phyloP scores from a whole-genome alignment of 1,284 basidiomycete genomes.

The Ceratobasidium theobromae region DNA sequence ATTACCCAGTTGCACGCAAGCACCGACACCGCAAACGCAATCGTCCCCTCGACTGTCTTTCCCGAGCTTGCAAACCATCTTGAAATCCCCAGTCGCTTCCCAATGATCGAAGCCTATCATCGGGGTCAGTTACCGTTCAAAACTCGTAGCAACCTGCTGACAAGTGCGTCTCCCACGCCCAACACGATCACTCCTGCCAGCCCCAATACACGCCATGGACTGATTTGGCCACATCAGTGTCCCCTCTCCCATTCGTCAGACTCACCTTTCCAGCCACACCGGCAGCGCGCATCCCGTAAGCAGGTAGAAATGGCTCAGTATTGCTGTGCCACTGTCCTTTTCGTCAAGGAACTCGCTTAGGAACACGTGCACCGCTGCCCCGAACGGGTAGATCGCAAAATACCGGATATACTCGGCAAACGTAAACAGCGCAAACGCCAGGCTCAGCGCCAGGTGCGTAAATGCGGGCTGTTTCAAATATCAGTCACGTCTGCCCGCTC shows the following conservation, averaged over 20 bases:
- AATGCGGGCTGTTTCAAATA: slow-evolving; percentile 79
- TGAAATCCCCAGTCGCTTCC: slow-evolving; percentile 75
- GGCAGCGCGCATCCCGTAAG: slow-evolving; percentile 92
- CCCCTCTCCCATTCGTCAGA: slow-evolving; percentile 34
- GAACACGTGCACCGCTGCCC: slow-evolving; percentile 92
- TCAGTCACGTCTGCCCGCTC: slow-evolving; percentile 55
- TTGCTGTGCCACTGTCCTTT: slow-evolving; percentile 94
- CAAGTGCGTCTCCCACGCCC: slow-evolving; percentile 92
- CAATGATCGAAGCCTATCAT: slow-evolving; percentile 83
- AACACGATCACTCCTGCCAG: slow-evolving; percentile 90
- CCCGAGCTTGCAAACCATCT: slow-evolving; percentile 81
- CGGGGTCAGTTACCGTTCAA: background rate
- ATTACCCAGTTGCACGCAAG: slow-evolving; percentile 68
- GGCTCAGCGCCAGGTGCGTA: slow-evolving; percentile 90
- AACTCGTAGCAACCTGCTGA: slow-evolving; percentile 46
- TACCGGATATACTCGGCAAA: slow-evolving; percentile 96
- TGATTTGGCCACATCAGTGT: slow-evolving; percentile 41
- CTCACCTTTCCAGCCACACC: slow-evolving; percentile 92
- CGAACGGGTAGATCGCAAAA: slow-evolving; percentile 97
- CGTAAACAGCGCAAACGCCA: slow-evolving; percentile 91
- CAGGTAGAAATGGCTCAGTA: slow-evolving; percentile 96
- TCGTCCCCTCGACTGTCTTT: slow-evolving; percentile 91
- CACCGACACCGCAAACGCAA: slow-evolving; percentile 78
- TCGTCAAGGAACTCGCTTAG: slow-evolving; percentile 96
- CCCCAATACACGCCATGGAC: slow-evolving; percentile 68